Base-by-base conservation (phyloP, 1,139 yeast genomes). In the Eremothecium cymbalariae region DNA sequence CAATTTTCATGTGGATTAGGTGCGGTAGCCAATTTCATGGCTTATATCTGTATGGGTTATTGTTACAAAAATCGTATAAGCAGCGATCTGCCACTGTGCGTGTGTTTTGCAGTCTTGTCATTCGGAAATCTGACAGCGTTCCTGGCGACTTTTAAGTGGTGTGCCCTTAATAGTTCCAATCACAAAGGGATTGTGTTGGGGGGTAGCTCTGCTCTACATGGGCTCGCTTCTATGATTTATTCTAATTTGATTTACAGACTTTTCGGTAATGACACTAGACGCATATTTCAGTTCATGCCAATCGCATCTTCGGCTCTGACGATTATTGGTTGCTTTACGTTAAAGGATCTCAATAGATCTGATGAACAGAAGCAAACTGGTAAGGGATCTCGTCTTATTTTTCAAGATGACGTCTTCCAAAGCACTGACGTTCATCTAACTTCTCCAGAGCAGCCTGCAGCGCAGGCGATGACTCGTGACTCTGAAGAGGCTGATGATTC, bases 101-200 rank as follows among this genome's bases (percentile, higher is more conserved):
- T 64, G 3, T 79, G 72, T 54, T 67, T 77, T 63, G 55, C 60
- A 0, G 53, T 67, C 15, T 66, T 74, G 20, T 84, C 86, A 0
- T 72, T 74, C 47, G 85, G 88, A 0, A 76, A 84, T 0, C 72
- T 78, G 6, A 62, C 72, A 3, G 66, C 78, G 3, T 79, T 72
- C 52, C 79, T 74, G 48, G 67, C 86, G 2, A 69, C 84, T 2
- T 65, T 80, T 39, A 80, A 79, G 44, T 77, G 80, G 6, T 72
- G 81, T 2, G 80, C 82, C 14, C 63, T 80, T 2, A 79, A 79
- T 51, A 80, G 79, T 45, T 86, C 88, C 0, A 60, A 68, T 22
- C 74, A 77, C 48, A 64, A 80, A 46, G 90, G 90, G 12, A 67
- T 76, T 4, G 88, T 88, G 3, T 76, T 77, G 4, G 75, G 79